Base-by-base conservation (phyloP, 495 filamentous ascomycete genomes). In the Articulospora tetracladia region DNA sequence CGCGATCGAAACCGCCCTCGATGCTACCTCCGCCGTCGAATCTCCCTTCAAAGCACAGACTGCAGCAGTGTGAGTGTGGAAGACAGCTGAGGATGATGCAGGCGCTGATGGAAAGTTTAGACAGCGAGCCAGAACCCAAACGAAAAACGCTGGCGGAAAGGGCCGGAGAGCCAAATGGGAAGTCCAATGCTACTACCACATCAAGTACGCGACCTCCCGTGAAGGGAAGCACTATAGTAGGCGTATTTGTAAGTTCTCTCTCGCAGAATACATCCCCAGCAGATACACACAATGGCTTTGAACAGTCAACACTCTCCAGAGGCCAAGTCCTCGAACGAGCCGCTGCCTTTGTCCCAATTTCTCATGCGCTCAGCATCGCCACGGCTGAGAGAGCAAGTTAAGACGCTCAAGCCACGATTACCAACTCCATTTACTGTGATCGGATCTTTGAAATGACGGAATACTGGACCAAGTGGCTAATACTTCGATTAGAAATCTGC, bases 131-230 rank as follows among this genome's bases (percentile, higher is more conserved):
- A 78, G 76, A 63, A 74, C 79, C 85, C 25, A 69, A 81, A 67
- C 78, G 80, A 25, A 85, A 83, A 70, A 85, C 86, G 57, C 64
- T 86, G 48, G 73, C 74, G 59, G 77, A 84, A 70, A 69, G 81
- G 66, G 79, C 77, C 55, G 86, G 70, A 63, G 83, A 82, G 70
- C 76, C 75, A 20, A 77, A 66, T 32, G 59, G 58, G 10, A 44
- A 51, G 34, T 61, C 59, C n/a, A 34, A 48, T 24, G 65, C 53
- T 66, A 66, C 68, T 68, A 72, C 73, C 60, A 71, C 72, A 36
- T 69, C 76, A 57, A 73, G 68, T 44, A 69, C 73, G 24, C 52
- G 71, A 51, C 59, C 72, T 52, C 62, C 57, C 68, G 65, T 70
- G 27, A 75, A 69, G 53, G 70, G 71, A 7, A 73, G 75, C 23